Percentiles rank a stretch among this genome's conserved stretches.
Conservation (phyloP, 2,329 filamentous ascomycete genomes). For the Blastomyces percursus region DNA sequence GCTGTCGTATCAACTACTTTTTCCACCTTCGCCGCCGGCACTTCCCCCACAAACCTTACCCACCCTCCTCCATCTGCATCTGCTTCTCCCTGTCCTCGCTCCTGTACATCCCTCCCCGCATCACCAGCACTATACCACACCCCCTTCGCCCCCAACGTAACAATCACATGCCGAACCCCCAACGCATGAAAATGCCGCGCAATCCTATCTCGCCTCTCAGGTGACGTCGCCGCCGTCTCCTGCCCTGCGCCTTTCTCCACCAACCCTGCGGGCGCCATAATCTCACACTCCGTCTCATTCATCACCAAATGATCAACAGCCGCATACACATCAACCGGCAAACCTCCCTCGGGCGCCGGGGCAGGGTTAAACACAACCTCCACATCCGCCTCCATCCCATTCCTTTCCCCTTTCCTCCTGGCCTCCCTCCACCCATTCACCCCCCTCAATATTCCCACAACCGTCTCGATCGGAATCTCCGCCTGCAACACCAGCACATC, state of each 20-base stretch:
- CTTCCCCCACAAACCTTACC: constrained; percentile 25
- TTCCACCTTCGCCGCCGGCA: constrained; percentile 56
- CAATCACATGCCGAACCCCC: constrained; percentile 65
- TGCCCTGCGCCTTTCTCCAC: constrained; percentile 13
- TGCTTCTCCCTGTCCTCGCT: constrained; percentile 13
- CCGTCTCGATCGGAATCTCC: constrained; percentile 59
- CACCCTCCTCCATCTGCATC: constrained; percentile 8
- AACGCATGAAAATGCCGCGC: constrained; percentile 51
- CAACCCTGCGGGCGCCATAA: constrained; percentile 48
- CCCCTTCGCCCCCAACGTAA: constrained; percentile 76
- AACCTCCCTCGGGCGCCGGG: constrained; percentile 61
- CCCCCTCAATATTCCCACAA: constrained; percentile 47
- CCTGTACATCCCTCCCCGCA: constrained; percentile 33
- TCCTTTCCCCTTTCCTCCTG: constrained; percentile 29
- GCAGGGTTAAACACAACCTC: constrained; percentile 77
- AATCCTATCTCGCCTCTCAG: constrained; percentile 45
- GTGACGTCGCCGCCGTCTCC: constrained; percentile 19
- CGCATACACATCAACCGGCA: constrained; percentile 56
- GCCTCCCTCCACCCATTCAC: constrained; percentile 28
- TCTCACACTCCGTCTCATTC: constrained; percentile 79
- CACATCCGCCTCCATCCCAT: constrained; percentile 34
- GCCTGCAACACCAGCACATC: constrained; percentile 64
- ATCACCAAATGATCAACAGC: constrained; percentile 69
- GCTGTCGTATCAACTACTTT: constrained; percentile 85
- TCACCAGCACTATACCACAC: constrained; percentile 53